Evolutionary conservation across 2,329 filamentous ascomycete species (phyloP).

Genomic region (Exophiala lecanii-corni): DNA sequence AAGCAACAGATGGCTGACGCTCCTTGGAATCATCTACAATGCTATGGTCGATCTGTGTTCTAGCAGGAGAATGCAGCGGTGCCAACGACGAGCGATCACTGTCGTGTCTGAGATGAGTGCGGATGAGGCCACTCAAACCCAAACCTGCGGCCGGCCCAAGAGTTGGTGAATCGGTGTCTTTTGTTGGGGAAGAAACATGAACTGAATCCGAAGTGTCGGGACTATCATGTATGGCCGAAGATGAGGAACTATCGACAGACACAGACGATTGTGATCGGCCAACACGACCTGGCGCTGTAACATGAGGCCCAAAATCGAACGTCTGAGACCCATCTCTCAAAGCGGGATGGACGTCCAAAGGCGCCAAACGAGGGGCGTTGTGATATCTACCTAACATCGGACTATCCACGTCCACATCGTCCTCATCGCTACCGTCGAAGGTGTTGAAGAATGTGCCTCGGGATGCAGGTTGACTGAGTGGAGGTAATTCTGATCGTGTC

Average conservation of each 20-base stretch:
- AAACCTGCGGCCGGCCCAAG: slow-evolving; percentile 55
- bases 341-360: slow-evolving; percentile 36
- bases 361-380: slow-evolving; percentile 20
- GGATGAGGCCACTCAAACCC: slow-evolving; percentile 75
- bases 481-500: neutral
- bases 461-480: slow-evolving; percentile 14
- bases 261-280: slow-evolving; percentile 12
- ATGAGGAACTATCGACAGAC: slow-evolving; percentile 15
- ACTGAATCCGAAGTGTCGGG: slow-evolving; percentile 16
- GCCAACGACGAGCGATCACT: slow-evolving; percentile 81
- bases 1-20: slow-evolving; percentile 29
- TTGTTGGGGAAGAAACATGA: slow-evolving; percentile 10
- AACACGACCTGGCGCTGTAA: slow-evolving; percentile 1
- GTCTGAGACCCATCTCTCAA: slow-evolving; percentile 32
- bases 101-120: slow-evolving; percentile 74
- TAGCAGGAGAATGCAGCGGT: slow-evolving; percentile 44
- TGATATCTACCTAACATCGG: slow-evolving; percentile 20
- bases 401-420: slow-evolving; percentile 32
- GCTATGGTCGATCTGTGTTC: neutral
- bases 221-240: slow-evolving; percentile 16
- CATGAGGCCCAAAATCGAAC: slow-evolving; percentile 19
- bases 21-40: slow-evolving; percentile 6
- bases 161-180: slow-evolving; percentile 66
- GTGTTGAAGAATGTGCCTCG: slow-evolving; percentile 24
- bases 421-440: slow-evolving; percentile 34